Evolutionary conservation across 192 early-diverging fungal genomes (phyloP).

Genomic region (Rhizophagus prolifer): DNA sequence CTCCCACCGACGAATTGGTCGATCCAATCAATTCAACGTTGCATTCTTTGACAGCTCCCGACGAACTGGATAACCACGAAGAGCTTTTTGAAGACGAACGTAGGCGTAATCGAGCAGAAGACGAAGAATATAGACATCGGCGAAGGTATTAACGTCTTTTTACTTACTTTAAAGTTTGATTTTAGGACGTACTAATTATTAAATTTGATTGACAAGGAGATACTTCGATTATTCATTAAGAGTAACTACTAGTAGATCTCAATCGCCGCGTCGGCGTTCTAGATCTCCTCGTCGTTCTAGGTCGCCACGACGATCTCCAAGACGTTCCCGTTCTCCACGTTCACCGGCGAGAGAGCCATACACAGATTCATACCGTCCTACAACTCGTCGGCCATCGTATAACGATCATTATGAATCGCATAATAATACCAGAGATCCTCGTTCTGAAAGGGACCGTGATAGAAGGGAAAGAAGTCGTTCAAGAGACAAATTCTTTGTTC

Average conservation of each 20-base stretch:
- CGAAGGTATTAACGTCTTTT: neutral
- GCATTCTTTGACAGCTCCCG: neutral
- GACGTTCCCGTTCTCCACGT: conserved; percentile 25
- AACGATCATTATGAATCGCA: conserved; percentile 12
- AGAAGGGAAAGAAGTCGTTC: conserved; percentile 19
- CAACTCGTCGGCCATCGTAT: conserved; percentile 3
- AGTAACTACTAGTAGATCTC: conserved; percentile 19
- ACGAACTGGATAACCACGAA: conserved; percentile 1
- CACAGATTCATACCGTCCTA: conserved; percentile 15
- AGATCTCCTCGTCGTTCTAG: conserved; percentile 27
- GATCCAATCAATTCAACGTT: conserved; percentile 8
- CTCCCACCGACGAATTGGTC: conserved; percentile 16
- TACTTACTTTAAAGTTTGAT: neutral
- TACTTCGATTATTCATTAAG: neutral
- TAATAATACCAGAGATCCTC: conserved; percentile 1
- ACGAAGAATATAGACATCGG: conserved; percentile 17
- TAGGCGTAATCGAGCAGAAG: conserved; percentile 16
- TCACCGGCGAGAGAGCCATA: neutral
- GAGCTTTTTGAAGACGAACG: conserved; percentile 16
- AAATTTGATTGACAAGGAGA: neutral
- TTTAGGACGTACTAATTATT: neutral
- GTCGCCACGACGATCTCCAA: conserved; percentile 11
- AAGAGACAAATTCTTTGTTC: conserved; percentile 1
- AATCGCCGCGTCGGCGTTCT: conserved; percentile 13
- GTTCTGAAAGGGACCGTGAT: conserved; percentile 7